A percentile compares a stretch with the other conserved stretches of the same genome.
Evolutionary conservation across 495 filamentous ascomycete genomes (phyloP).

Genomic region (Xylaria grammica): DNA sequence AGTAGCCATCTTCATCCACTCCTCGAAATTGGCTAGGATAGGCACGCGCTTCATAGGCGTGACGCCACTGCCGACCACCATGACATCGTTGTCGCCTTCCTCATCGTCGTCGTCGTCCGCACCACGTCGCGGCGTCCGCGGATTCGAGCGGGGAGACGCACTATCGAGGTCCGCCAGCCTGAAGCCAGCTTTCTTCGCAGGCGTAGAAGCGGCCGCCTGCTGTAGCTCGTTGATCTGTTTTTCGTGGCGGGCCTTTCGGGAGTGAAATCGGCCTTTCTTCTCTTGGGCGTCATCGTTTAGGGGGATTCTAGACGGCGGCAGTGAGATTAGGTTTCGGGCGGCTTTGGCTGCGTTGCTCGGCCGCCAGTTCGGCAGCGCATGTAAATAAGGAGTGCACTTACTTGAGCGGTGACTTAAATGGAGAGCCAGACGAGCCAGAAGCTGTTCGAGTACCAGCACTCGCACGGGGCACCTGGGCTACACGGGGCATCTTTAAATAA

Average conservation of each 20-base stretch:
- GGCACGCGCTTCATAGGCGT: constrained; percentile 97
- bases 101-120: constrained; percentile 28
- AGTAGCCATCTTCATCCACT: constrained; percentile 99
- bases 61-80: constrained; percentile 69
- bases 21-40: constrained; percentile 96
- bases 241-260: constrained; percentile 85
- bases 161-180: constrained; percentile 65
- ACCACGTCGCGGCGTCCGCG: constrained; percentile 61
- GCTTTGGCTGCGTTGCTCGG: constrained; percentile 25
- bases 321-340: constrained; percentile 13
- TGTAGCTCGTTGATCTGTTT: constrained; percentile 90
- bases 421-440: constrained; percentile 60
- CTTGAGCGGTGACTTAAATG: constrained; percentile 73
- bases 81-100: constrained; percentile 61
- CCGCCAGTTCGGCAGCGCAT: constrained; percentile 11
- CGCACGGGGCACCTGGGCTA: constrained; percentile 62
- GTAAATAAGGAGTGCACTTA: constrained; percentile 45
- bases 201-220: constrained; percentile 77
- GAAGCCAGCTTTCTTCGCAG: constrained; percentile 71
- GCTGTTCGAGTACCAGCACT: constrained; percentile 55
- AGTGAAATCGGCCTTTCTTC: constrained; percentile 86
- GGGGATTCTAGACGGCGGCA: constrained; percentile 64
- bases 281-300: constrained; percentile 95
- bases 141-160: constrained; percentile 58
- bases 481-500: constrained; percentile 69